Evolutionary conservation across 2,329 filamentous ascomycete genomes (phyloP), one percentile per base, ranked within the genome.

Genomic region (Leptographium wingfieldii): DNA sequence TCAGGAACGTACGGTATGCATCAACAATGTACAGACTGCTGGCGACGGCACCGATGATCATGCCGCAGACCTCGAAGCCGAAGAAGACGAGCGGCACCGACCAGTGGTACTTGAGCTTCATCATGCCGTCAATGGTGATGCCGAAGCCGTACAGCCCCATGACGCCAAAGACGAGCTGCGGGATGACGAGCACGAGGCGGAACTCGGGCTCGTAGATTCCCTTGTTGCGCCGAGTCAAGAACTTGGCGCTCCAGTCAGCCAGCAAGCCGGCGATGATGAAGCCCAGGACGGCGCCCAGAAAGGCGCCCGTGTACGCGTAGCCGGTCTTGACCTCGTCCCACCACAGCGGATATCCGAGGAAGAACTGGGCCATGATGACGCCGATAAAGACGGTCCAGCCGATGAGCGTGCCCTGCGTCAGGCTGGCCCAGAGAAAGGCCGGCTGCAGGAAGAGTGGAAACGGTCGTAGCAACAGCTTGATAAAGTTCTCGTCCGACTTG

Each of bases 371-470:
- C 54, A 95, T 75, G 65, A 94, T 84, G 62, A 94, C 86, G 60
- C 89, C 88, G 65, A 95, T 92, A 68, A 96, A 90, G 19, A 96
- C 89, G 1, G 92, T 95, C 92, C 92, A 97, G 64, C 92, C 92
- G 68, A 96, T 96, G 68, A 96, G 83, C 5, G 88, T 83, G 19
- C 92, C 92, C 77, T 96, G 92, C 56, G 92, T 89, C 3, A 96
- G 77, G 67, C 77, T 79, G 29, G 77, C 79, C 88, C 90, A 96
- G 49, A 95, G 72, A 66, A 96, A 90, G 9, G 88, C 89, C 0
- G 91, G 92, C 69, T 96, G 92, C 7, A 87, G 71, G 66, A 95
- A 86, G 1, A 96, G 80, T 0, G 89, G 89, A 58, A 96, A 85
- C 0, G 92, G 92, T 3, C 92, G 82, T n/a, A 85, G 68, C 19